Conservation (phyloP, 2,329 filamentous ascomycete species). For the Cytospora schulzeri region DNA sequence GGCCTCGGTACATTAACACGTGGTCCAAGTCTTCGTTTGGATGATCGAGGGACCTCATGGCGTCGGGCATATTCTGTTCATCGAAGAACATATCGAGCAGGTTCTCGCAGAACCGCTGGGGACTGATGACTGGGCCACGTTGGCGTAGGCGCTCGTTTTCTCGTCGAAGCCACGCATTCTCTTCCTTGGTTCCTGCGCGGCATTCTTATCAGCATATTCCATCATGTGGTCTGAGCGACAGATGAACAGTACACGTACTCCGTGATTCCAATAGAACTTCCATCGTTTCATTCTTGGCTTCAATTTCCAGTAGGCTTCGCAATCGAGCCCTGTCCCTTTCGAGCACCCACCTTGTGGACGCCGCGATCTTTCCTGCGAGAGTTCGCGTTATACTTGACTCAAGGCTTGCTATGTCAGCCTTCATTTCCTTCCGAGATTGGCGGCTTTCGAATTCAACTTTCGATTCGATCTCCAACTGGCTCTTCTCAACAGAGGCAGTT, state of each 20-base stretch:
- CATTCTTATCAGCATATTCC: not conserved
- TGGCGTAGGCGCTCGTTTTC: not conserved
- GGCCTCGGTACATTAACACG: not conserved
- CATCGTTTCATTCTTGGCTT: not conserved
- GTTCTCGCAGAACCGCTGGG: not conserved
- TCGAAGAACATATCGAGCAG: not conserved
- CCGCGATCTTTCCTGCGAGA: not conserved
- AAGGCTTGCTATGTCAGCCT: not conserved
- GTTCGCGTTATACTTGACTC: not conserved
- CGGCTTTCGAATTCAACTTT: slow-evolving; percentile 4
- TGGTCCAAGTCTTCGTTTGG: not conserved
- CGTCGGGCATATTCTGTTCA: not conserved
- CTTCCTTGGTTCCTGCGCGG: not conserved
- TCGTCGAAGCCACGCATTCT: not conserved
- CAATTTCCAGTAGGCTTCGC: not conserved
- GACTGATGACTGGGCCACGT: not conserved
- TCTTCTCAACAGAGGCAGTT: slow-evolving; percentile 4
- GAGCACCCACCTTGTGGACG: not conserved
- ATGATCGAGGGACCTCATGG: not conserved
- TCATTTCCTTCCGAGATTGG: not conserved
- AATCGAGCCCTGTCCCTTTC: not conserved
- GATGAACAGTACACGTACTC: not conserved
- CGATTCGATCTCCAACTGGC: not conserved
- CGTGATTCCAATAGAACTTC: not conserved
- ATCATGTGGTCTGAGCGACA: not conserved